Evolutionary conservation across 2,329 filamentous ascomycete genomes (phyloP).

Genomic region (Diaporthe velutina): DNA sequence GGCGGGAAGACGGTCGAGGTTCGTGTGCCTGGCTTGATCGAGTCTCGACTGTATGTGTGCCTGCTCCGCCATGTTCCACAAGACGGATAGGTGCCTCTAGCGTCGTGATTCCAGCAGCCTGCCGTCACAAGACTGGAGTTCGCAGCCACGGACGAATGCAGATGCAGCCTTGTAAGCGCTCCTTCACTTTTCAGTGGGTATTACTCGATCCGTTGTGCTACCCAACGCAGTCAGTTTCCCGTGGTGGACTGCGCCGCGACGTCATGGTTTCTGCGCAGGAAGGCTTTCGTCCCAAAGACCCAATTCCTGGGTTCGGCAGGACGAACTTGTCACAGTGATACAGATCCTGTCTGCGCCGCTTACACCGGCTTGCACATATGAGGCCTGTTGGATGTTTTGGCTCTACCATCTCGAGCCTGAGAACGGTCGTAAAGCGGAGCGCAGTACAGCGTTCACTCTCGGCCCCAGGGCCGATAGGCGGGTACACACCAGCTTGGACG

Average conservation of each 20-base stretch:
- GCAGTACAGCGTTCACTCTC: not conserved
- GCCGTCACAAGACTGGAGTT: slow-evolving; percentile 13
- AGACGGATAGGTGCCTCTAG: not conserved
- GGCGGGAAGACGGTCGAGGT: slow-evolving; percentile 6
- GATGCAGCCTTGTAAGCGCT: slow-evolving; percentile 30
- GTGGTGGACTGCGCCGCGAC: slow-evolving; percentile 2
- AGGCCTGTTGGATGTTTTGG: not conserved
- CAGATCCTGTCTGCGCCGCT: slow-evolving; percentile 21
- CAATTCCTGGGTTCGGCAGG: not conserved
- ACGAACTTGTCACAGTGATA: not conserved
- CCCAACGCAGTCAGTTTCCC: not conserved
- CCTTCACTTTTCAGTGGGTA: not conserved
- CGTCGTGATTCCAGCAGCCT: slow-evolving; percentile 1
- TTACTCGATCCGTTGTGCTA: slow-evolving; percentile 10
- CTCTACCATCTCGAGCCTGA: not conserved
- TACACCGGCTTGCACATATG: not conserved
- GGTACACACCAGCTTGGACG: not conserved
- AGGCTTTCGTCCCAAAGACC: not conserved
- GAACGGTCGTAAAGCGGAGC: not conserved
- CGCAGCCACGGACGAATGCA: slow-evolving; percentile 23
- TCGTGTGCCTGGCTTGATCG: slow-evolving; percentile 19
- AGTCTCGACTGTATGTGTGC: not conserved
- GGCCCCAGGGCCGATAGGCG: not conserved
- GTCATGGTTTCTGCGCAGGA: slow-evolving; percentile 16
- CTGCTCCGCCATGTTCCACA: slow-evolving; percentile 32